phyloP scores from a whole-genome alignment of 768 basidiomycete genomes.

The Paxillus involutus region DNA sequence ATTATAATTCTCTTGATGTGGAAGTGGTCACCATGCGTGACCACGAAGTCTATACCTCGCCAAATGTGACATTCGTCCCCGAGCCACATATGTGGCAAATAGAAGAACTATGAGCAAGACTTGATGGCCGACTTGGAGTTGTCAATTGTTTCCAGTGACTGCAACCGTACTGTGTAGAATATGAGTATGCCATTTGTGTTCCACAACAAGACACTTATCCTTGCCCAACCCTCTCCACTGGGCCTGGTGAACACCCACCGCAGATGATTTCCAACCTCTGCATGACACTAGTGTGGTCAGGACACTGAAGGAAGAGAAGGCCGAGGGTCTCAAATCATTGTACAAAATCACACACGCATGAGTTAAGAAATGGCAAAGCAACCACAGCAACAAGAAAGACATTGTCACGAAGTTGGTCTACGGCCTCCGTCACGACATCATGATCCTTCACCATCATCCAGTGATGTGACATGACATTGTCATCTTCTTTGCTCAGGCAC shows the following conservation, averaged over 20 bases:
- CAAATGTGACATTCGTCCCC: constrained; percentile 4
- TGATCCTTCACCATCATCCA: background rate
- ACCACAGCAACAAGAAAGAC: background rate
- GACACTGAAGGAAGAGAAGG: background rate
- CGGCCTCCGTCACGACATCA: background rate
- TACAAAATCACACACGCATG: background rate
- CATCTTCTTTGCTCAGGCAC: background rate
- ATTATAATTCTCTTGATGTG: background rate
- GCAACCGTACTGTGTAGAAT: background rate
- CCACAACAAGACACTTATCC: constrained; percentile 1
- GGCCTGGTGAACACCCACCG: constrained; percentile 1
- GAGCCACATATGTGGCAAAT: background rate
- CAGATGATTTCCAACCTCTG: background rate
- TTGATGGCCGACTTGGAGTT: background rate
- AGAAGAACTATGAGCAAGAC: background rate
- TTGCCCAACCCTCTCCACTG: background rate
- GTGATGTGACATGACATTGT: background rate
- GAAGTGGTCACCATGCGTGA: background rate
- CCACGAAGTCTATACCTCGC: background rate
- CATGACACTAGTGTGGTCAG: background rate
- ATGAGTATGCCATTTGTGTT: background rate
- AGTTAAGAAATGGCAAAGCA: background rate
- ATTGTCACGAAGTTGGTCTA: background rate
- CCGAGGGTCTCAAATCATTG: background rate
- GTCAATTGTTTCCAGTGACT: background rate